Conservation (phyloP, 164 flowering plant genomes). For the Pachysandra terminalis region DNA sequence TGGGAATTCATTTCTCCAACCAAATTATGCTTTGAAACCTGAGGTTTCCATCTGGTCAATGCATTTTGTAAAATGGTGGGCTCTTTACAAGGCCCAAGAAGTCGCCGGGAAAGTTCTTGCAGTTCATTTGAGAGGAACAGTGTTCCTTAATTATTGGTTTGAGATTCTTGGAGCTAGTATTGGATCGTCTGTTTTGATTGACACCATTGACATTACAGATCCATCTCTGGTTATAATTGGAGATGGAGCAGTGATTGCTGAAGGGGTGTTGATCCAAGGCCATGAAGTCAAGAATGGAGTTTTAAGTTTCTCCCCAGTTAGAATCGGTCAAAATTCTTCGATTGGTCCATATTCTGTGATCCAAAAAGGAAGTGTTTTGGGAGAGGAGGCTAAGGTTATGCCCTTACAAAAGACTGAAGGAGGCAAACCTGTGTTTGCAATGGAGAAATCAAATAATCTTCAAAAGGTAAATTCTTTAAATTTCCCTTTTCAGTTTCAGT, state of each 20-base stretch:
- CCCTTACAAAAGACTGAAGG: slow-evolving; percentile 55
- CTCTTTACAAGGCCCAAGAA: slow-evolving; percentile 66
- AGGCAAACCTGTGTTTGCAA: slow-evolving; percentile 24
- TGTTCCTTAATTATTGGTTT: slow-evolving; percentile 72
- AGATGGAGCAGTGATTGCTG: slow-evolving; percentile 67
- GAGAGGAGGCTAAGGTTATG: slow-evolving; percentile 39
- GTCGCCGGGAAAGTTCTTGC: slow-evolving; percentile 59
- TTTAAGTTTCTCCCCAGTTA: slow-evolving; percentile 53
- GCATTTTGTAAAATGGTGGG: slow-evolving; percentile 77
- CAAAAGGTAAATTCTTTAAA: slow-evolving; percentile 29
- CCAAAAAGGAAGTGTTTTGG: slow-evolving; percentile 58
- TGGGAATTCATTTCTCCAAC: slow-evolving; percentile 71
- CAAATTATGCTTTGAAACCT: slow-evolving; percentile 57
- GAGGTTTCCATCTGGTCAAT: slow-evolving; percentile 62
- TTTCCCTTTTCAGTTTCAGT: neutral
- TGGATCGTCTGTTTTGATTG: slow-evolving; percentile 69
- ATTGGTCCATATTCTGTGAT: slow-evolving; percentile 68
- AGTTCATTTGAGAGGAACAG: slow-evolving; percentile 72
- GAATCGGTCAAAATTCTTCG: slow-evolving; percentile 49
- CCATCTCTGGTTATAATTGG: slow-evolving; percentile 70
- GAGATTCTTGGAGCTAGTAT: slow-evolving; percentile 70
- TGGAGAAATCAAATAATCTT: slow-evolving; percentile 20
- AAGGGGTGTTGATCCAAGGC: slow-evolving; percentile 69
- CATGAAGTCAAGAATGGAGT: slow-evolving; percentile 74
- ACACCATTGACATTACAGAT: slow-evolving; percentile 69